Evolutionary conservation across 192 early-diverging fungal species (phyloP), one percentile per base, ranked within the genome.

Genomic region (Coemansia sp.): DNA sequence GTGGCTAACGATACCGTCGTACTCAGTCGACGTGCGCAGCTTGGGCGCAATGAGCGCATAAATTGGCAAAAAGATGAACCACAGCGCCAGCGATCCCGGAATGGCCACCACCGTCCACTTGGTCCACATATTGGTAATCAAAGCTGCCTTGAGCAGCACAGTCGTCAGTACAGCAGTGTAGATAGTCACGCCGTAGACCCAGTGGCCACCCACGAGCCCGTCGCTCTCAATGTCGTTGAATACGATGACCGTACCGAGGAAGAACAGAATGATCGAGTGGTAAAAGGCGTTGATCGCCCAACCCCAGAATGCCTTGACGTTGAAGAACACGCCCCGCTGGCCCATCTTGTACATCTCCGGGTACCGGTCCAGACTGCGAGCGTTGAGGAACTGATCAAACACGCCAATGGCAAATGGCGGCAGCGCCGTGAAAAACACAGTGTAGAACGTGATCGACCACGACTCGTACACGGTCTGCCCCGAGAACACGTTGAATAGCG

Each of bases 101-200:
- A 98, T 89, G 37, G 95, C 96, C 42, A 95, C 73, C 63, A 89
- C 90, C 0, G 97, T 97, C 73, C 95, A 98, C 63, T 95, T 95
- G 67, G 94, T 95, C 95, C 95, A 99, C 37, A 93, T 87, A 66
- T 89, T 92, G 46, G 90, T 91, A 61, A 94, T 92, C 66, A 99
- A 73, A 17, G 92, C 94, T 0, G 92, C 96, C 83, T 98, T 99
- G 73, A 90, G 85, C 14, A 97, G 86, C 53, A 99, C 93, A 7
- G 94, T 94, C 15, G 89, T 87, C 50, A 99, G 80, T 60, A 95
- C 94, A 15, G 83, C 82, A 0, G 75, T 84, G 53, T 88, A 78
- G 77, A 89, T 91, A 19, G 91, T 77, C 4, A 84, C 71, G 25
- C 86, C 82, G 59, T 85, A 94, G 2, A 87, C 38, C 25, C 89